These are phyloP conservation scores for Cercospora sp. DNA, from an alignment of 2,329 filamentous ascomycete genomes.

Conservation along the genomic window DNA sequence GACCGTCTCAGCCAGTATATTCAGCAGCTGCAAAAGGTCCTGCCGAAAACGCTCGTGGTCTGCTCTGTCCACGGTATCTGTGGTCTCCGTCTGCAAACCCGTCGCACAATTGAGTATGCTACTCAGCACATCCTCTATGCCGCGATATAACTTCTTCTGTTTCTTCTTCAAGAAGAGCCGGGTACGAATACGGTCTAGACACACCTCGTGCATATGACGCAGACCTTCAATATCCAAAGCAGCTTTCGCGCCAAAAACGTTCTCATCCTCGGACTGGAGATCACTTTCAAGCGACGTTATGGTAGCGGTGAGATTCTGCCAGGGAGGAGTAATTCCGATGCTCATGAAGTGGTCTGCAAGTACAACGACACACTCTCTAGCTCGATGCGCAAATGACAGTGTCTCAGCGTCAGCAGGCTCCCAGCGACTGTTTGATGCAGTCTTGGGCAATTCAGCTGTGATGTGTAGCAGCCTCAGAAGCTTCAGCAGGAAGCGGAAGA, in stretches of 20 bases:
- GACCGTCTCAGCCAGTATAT: conserved; percentile 18
- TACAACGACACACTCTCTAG: conserved; percentile 74
- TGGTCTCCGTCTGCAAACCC: conserved; percentile 3
- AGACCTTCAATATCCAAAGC: conserved; percentile 31
- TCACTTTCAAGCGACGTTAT: conserved; percentile 63
- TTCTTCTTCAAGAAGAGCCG: conserved; percentile 37
- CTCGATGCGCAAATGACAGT: conserved; percentile 65
- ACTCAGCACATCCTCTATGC: conserved; percentile 32
- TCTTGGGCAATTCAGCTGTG: conserved; percentile 42
- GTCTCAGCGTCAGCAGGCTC: background rate
- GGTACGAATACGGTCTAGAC: conserved; percentile 34
- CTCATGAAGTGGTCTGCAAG: conserved; percentile 79
- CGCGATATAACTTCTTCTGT: conserved; percentile 30
- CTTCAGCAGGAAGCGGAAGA: conserved; percentile 79
- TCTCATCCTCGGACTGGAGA: conserved; percentile 53
- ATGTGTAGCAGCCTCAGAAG: conserved; percentile 70
- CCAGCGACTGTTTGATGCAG: conserved; percentile 14
- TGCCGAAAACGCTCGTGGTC: conserved; percentile 12
- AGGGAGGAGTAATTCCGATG: conserved; percentile 70
- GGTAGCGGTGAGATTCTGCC: conserved; percentile 68
- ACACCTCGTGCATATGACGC: conserved; percentile 31
- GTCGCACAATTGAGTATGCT: conserved; percentile 29
- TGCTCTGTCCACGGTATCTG: background rate
- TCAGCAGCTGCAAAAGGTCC: conserved; percentile 14
- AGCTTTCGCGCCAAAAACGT: conserved; percentile 15